Evolutionary conservation across 495 filamentous ascomycete species (phyloP).

Genomic region (Lophiotrema nucula): DNA sequence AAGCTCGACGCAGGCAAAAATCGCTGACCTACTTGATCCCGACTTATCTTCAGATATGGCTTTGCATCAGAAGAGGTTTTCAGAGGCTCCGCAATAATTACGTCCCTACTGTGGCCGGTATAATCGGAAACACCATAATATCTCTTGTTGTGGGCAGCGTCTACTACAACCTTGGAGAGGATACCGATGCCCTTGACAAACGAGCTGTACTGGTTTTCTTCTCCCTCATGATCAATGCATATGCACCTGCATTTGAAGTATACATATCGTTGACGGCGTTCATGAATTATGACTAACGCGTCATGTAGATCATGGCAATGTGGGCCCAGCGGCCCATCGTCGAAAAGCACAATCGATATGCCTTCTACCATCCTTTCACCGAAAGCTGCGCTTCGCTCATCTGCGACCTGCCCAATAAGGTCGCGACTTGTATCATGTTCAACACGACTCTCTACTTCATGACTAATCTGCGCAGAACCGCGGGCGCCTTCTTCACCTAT

Average conservation of each 20-base stretch:
- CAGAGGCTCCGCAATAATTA: constrained; percentile 64
- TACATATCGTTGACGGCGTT: not conserved
- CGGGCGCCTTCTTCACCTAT: constrained; percentile 72
- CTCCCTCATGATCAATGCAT: constrained; percentile 53
- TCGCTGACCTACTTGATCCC: constrained; percentile 74
- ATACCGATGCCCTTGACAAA: constrained; percentile 63
- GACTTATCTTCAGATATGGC: constrained; percentile 59
- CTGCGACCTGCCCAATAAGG: constrained; percentile 65
- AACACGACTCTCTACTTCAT: constrained; percentile 81
- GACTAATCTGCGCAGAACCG: constrained; percentile 67
- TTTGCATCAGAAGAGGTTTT: constrained; percentile 72
- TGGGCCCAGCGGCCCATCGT: constrained; percentile 88
- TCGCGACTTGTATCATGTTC: constrained; percentile 52
- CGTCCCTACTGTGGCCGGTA: constrained; percentile 61
- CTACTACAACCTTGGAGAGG: constrained; percentile 67
- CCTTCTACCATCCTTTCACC: constrained; percentile 82
- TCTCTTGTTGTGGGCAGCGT: constrained; percentile 75
- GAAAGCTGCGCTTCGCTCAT: constrained; percentile 79
- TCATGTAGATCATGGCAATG: constrained; percentile 57
- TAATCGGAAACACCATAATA: constrained; percentile 69
- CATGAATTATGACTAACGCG: not conserved
- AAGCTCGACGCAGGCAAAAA: no score
- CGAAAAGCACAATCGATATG: constrained; percentile 82
- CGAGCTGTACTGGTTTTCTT: constrained; percentile 84
- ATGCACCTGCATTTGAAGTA: not conserved